Base-by-base conservation (phyloP, 148 eudicot species). In the Cornus controversa region DNA sequence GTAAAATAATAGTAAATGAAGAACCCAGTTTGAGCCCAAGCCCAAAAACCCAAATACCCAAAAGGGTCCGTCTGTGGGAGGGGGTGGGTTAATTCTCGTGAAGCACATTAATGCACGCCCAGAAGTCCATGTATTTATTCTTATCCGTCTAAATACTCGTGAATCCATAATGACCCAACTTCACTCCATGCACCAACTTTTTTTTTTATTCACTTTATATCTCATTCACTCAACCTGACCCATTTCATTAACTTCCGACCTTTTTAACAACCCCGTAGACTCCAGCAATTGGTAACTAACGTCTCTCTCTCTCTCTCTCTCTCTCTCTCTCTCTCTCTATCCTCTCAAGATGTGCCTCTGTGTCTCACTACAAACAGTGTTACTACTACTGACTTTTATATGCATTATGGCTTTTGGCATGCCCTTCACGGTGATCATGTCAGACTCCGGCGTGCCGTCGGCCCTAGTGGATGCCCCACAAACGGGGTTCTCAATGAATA, bases 391-490 rank as follows among this genome's bases (percentile, higher is more conserved):
- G 18, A 72, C 69, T 75, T 76, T 88, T 29, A 29, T 85, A 9
- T 36, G 71, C 66, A 14, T n/a, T n/a, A n/a, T 86, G 27, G 85
- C 85, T 37, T 24, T 75, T 5, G 77, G 75, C 9, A 29, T 47
- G 72, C 67, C 99, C 8, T 96, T 77, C 82, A 96, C 92, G 5
- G 90, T 93, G 8, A 65, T 85, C 53, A 86, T 85, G 83, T 79
- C 99, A 0, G 92, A 92, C 29, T 95, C 97, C 1, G 89, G 91
- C 2, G 78, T 82, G 15, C 87, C 95, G 8, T 80, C 90, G 2
- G 86, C 90, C 71, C 85, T 91, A 27, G 88, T 89, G 2, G 94
- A 96, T 18, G 91, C 90, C 34, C 98, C 98, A 0, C 97, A 93
- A 82, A 74, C 86, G 4, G 91, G 88, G 10, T 81, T 84, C 27